Conservation (phyloP, 2,329 filamentous ascomycete species). For the Colletotrichum brevisporum region DNA sequence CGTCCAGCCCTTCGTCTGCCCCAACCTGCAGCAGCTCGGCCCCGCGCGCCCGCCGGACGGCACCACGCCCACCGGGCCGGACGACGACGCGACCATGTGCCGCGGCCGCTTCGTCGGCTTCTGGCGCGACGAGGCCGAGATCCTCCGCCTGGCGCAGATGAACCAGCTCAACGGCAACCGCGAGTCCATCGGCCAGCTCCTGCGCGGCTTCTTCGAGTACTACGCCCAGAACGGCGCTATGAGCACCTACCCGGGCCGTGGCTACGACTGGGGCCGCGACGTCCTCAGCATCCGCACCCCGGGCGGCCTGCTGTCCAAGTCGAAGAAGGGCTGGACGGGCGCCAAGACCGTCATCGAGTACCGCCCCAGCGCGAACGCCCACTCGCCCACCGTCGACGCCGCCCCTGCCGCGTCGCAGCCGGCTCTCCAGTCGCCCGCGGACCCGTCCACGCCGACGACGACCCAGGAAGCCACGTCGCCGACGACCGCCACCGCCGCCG, state of each 20-base stretch:
- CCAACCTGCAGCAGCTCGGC: conserved; percentile 80
- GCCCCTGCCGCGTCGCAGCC: conserved; percentile 9
- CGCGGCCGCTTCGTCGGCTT: conserved; percentile 82
- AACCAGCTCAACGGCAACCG: conserved; percentile 76
- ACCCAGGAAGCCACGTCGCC: conserved; percentile 20
- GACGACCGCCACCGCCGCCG: conserved; percentile 19
- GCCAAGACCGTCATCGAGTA: conserved; percentile 73
- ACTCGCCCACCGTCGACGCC: conserved; percentile 20
- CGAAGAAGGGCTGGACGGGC: conserved; percentile 88
- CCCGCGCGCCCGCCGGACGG: conserved; percentile 55
- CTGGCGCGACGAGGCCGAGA: conserved; percentile 81
- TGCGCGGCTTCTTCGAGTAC: conserved; percentile 91
- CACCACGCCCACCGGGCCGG: conserved; percentile 47
- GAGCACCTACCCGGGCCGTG: conserved; percentile 63
- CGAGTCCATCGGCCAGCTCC: conserved; percentile 78
- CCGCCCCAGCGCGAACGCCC: conserved; percentile 29
- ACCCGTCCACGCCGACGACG: neutral
- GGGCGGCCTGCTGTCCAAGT: conserved; percentile 80
- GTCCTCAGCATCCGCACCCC: conserved; percentile 82
- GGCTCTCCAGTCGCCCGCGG: conserved; percentile 12
- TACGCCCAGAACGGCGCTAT: conserved; percentile 76
- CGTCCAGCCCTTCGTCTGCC: conserved; percentile 83
- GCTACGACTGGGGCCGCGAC: conserved; percentile 86
- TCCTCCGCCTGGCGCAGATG: conserved; percentile 70
- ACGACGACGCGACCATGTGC: conserved; percentile 62